Percentiles rank a stretch among this genome's conserved stretches.
These are phyloP conservation scores for Ogataea pignaliae DNA, from an alignment of 805 yeast species.

Conservation along the genomic window DNA sequence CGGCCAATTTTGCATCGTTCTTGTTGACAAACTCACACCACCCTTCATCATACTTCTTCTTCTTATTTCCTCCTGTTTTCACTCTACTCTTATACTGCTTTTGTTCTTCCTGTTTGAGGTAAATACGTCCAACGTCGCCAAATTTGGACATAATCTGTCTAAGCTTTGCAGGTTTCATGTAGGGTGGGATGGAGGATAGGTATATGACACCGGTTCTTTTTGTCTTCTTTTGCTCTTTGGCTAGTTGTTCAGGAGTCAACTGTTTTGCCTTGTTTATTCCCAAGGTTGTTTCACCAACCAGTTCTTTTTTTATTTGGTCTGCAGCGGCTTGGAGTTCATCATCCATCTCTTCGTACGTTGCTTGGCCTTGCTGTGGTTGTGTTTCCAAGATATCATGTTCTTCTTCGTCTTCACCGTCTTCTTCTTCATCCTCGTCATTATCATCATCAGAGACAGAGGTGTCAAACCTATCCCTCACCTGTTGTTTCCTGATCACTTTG, in stretches of 20 bases:
- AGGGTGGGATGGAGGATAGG: conserved; percentile 87
- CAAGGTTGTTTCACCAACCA: conserved; percentile 21
- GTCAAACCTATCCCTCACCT: conserved; percentile 6
- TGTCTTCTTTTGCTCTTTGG: conserved; percentile 48
- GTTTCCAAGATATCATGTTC: background rate
- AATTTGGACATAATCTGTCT: conserved; percentile 75
- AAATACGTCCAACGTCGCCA: conserved; percentile 85
- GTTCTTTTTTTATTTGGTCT: conserved; percentile 15
- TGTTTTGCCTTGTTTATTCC: conserved; percentile 45
- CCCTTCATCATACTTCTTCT: conserved; percentile 84
- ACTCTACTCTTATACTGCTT: conserved; percentile 61
- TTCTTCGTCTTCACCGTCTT: conserved; percentile 11
- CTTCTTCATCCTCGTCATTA: background rate
- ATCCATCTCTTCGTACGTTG: conserved; percentile 5
- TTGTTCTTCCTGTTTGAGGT: conserved; percentile 80
- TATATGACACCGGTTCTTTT: conserved; percentile 90
- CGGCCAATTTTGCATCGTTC: conserved; percentile 84
- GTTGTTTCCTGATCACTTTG: conserved; percentile 11
- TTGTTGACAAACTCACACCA: conserved; percentile 92
- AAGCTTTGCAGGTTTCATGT: conserved; percentile 91
- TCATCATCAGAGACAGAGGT: conserved; percentile 8
- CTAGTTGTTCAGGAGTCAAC: conserved; percentile 53
- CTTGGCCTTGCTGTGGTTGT: background rate
- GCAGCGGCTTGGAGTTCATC: conserved; percentile 5
- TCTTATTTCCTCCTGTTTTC: conserved; percentile 88